Percentiles rank a stretch among this genome's conserved stretches.
Evolutionary conservation across 2,329 filamentous ascomycete genomes (phyloP).

Genomic region (Ilyonectria robusta): DNA sequence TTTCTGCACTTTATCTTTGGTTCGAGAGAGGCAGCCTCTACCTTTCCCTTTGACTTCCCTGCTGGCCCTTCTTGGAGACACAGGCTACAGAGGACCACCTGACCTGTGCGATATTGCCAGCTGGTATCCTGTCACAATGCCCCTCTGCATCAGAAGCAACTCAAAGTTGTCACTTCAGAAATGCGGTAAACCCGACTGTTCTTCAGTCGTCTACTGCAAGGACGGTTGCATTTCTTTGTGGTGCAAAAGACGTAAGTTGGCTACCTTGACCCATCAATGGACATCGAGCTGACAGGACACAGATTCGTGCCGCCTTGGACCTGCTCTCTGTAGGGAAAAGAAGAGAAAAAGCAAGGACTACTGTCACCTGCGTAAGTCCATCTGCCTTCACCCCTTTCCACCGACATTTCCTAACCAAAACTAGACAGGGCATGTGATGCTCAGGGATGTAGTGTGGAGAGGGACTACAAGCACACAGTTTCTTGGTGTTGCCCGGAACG

Average conservation of each 20-base stretch:
- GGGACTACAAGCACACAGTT: background rate
- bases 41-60: background rate
- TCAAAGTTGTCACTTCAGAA: background rate
- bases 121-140: background rate
- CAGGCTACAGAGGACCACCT: background rate
- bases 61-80: background rate
- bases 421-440: constrained; percentile 9
- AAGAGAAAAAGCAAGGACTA: background rate
- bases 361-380: constrained; percentile 2
- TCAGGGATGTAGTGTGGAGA: background rate
- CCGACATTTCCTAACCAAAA: background rate
- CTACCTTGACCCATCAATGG: background rate
- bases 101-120: background rate
- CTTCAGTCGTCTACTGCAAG: background rate
- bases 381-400: background rate
- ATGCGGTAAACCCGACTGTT: background rate
- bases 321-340: background rate
- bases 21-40: background rate
- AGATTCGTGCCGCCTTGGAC: constrained; percentile 14
- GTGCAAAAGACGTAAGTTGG: constrained; percentile 14
- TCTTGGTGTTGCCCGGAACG: constrained; percentile 20
- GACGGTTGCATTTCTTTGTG: constrained; percentile 2
- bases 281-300: background rate
- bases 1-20: background rate
- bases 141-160: background rate